Conservation (phyloP, 345 rosid species). For the Dovyalis caffra region DNA sequence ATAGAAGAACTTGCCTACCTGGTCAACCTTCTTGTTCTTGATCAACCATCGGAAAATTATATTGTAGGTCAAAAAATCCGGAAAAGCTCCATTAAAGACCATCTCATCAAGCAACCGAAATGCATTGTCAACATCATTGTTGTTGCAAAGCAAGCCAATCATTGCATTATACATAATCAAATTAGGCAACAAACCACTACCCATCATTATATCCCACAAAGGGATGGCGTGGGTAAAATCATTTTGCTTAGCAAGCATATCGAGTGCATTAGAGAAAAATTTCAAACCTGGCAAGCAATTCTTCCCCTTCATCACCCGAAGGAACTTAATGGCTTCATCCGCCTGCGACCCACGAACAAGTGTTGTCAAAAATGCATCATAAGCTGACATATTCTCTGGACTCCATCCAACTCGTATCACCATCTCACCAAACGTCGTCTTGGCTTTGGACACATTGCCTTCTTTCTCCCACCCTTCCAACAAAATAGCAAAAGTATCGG, state of each 20-base stretch:
- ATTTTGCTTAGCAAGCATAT: conserved; percentile 40
- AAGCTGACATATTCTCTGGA: conserved; percentile 21
- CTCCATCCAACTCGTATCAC: conserved; percentile 44
- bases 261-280: conserved; percentile 47
- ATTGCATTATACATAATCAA: conserved; percentile 47
- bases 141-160: conserved; percentile 47
- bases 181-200: conserved; percentile 42
- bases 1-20: conserved; percentile 39
- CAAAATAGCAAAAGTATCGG: conserved; percentile 48
- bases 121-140: conserved; percentile 35
- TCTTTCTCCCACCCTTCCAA: conserved; percentile 68
- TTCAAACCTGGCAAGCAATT: conserved; percentile 52
- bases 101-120: conserved; percentile 51
- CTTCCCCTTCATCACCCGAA: conserved; percentile 44
- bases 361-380: conserved; percentile 40
- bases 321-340: conserved; percentile 43
- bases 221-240: conserved; percentile 26
- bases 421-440: conserved; percentile 52
- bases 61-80: conserved; percentile 48
- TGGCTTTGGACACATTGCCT: conserved; percentile 47
- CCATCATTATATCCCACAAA: conserved; percentile 47
- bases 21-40: conserved; percentile 41
- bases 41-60: conserved; percentile 49
- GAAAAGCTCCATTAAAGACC: conserved; percentile 52
- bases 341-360: conserved; percentile 33